A percentile compares a stretch with the other conserved stretches of the same genome.
Conservation (phyloP, 2,329 filamentous ascomycete genomes). For the Curvularia verruculosa region DNA sequence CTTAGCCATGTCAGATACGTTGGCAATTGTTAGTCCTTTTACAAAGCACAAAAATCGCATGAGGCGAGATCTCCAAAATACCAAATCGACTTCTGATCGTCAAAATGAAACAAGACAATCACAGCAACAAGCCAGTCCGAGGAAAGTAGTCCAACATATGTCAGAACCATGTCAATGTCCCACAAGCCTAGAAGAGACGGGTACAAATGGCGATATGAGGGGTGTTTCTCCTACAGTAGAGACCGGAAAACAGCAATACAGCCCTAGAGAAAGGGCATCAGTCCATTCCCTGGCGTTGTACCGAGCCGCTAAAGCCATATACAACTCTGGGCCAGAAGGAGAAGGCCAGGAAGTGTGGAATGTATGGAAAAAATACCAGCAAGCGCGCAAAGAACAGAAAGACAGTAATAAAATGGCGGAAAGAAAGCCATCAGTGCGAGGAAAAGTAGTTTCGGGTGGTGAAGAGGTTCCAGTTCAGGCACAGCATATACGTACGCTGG, state of each 20-base stretch:
- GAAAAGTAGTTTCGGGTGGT: background rate
- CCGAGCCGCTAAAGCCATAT: slow-evolving; percentile 28
- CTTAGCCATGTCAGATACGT: slow-evolving; percentile 3
- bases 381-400: slow-evolving; percentile 15
- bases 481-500: background rate
- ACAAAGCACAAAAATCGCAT: slow-evolving; percentile 11
- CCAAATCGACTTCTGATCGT: slow-evolving; percentile 7
- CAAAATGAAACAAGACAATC: background rate
- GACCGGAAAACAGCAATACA: background rate
- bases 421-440: background rate
- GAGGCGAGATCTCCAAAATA: slow-evolving; percentile 10
- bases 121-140: background rate
- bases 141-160: background rate
- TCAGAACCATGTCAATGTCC: background rate
- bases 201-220: too few species aligned
- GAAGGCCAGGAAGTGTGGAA: slow-evolving; percentile 36
- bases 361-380: slow-evolving; percentile 25
- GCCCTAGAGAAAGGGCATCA: background rate
- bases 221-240: too few species aligned
- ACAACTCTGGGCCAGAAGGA: slow-evolving; percentile 30
- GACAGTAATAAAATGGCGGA: background rate
- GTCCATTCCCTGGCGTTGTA: slow-evolving; percentile 1
- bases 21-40: slow-evolving; percentile 12
- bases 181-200: background rate
- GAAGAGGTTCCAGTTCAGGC: background rate